These are phyloP conservation scores for Monosporascus cannonballus DNA, from an alignment of 2,329 filamentous ascomycete genomes.

Conservation along the genomic window DNA sequence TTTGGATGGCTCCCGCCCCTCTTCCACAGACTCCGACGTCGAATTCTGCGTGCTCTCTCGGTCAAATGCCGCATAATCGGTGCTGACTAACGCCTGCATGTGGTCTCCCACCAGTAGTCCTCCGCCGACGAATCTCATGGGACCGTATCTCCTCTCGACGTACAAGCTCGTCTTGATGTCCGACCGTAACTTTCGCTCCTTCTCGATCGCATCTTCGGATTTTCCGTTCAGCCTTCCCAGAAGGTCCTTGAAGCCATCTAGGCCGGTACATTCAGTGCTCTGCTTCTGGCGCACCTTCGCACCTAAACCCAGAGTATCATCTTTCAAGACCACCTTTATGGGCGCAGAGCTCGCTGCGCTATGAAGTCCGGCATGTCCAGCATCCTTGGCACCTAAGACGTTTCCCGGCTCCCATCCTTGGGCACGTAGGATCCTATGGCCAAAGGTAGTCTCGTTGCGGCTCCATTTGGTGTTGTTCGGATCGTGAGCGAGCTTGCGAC, in stretches of 20 bases:
- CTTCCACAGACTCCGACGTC: constrained; percentile 12
- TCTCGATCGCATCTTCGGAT: constrained; percentile 63
- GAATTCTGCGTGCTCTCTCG: constrained; percentile 10
- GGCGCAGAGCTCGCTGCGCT: constrained; percentile 77
- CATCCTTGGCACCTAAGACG: constrained; percentile 71
- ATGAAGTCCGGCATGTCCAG: constrained; percentile 68
- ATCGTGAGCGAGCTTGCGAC: constrained; percentile 74
- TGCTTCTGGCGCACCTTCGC: constrained; percentile 60
- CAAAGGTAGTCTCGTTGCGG: constrained; percentile 73
- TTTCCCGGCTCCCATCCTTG: constrained; percentile 90
- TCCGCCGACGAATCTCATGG: constrained; percentile 82
- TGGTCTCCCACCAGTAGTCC: constrained; percentile 61
- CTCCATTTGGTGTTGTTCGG: constrained; percentile 96
- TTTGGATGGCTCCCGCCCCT: constrained; percentile 20
- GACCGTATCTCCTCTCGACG: constrained; percentile 68
- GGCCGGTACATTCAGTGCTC: constrained; percentile 73
- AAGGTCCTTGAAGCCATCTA: constrained; percentile 81
- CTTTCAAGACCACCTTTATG: constrained; percentile 79
- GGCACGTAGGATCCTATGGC: constrained; percentile 79
- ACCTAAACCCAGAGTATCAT: constrained; percentile 86
- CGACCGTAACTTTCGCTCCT: constrained; percentile 61
- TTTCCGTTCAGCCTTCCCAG: constrained; percentile 88
- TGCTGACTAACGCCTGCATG: constrained; percentile 39
- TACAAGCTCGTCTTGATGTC: constrained; percentile 69
- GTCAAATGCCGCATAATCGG: not conserved